Conservation (phyloP, 257 asterid species). For the Striga asiatica region DNA sequence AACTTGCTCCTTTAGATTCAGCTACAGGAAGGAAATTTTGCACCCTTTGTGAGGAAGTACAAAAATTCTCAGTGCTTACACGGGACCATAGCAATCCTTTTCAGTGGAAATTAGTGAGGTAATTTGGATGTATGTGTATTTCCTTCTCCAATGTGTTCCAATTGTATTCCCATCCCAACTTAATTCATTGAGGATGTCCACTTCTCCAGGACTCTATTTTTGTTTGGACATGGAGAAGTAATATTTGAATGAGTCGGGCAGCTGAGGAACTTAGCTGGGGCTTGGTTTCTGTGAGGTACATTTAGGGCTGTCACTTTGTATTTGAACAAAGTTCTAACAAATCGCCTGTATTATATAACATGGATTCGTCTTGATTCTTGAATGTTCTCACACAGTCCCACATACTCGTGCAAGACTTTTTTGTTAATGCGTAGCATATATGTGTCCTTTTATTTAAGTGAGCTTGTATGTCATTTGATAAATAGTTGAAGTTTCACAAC, state of each 20-base stretch:
- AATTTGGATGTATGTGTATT: neutral
- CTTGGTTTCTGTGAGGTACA: constrained; percentile 12
- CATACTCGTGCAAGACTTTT: neutral
- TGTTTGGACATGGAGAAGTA: neutral
- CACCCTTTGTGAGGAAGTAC: neutral
- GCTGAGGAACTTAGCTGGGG: neutral
- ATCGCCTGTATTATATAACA: neutral
- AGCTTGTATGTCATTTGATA: neutral
- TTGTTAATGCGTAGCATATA: neutral
- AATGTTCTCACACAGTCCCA: neutral
- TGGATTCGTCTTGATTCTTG: neutral
- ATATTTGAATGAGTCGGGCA: neutral
- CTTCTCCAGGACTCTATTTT: constrained; percentile 6
- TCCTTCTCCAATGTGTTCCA: neutral
- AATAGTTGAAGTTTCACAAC: no score
- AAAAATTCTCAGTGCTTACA: neutral
- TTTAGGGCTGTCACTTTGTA: neutral
- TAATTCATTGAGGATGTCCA: neutral
- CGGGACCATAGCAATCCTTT: neutral
- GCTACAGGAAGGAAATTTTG: neutral
- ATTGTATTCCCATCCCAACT: neutral
- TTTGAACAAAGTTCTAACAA: no score
- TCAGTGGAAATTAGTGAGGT: neutral
- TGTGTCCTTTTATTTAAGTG: neutral
- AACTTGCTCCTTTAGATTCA: neutral